These are phyloP conservation scores for Neurospora sp. DNA, from an alignment of 495 filamentous ascomycete species.

Conservation along the genomic window DNA sequence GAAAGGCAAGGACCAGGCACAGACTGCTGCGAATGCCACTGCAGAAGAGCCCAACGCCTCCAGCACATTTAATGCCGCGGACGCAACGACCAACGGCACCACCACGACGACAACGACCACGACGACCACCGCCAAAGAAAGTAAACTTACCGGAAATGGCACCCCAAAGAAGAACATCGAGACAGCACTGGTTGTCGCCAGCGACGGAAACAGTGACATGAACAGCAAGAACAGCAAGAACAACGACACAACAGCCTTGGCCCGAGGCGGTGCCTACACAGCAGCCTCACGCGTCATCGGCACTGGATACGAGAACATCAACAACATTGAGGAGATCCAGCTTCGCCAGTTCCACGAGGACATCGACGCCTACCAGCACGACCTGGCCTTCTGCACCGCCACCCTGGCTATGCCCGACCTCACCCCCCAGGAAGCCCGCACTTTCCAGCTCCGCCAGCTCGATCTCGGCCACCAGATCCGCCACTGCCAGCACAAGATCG, in stretches of 20 bases:
- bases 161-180: not conserved
- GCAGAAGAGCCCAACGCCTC: not conserved
- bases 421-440: slow-evolving; percentile 32
- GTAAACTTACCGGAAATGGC: not conserved
- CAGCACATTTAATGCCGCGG: not conserved
- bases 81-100: not conserved
- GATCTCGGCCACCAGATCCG: slow-evolving; percentile 35
- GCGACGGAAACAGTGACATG: not conserved
- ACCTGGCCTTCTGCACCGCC: slow-evolving; percentile 27
- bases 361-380: slow-evolving; percentile 30
- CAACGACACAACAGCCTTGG: not conserved
- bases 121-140: not conserved
- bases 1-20: not conserved
- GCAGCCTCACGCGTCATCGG: not conserved
- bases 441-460: slow-evolving; percentile 27
- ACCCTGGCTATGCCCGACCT: slow-evolving; percentile 23
- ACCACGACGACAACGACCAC: too few species aligned
- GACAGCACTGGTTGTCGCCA: not conserved
- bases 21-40: not conserved
- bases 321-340: slow-evolving; percentile 28
- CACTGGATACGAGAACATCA: not conserved
- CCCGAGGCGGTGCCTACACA: not conserved
- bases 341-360: slow-evolving; percentile 33
- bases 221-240: not conserved
- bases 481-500: slow-evolving; percentile 28